phyloP scores from a whole-genome alignment of 805 yeast genomes.

The Myxozyma melibiosi region DNA sequence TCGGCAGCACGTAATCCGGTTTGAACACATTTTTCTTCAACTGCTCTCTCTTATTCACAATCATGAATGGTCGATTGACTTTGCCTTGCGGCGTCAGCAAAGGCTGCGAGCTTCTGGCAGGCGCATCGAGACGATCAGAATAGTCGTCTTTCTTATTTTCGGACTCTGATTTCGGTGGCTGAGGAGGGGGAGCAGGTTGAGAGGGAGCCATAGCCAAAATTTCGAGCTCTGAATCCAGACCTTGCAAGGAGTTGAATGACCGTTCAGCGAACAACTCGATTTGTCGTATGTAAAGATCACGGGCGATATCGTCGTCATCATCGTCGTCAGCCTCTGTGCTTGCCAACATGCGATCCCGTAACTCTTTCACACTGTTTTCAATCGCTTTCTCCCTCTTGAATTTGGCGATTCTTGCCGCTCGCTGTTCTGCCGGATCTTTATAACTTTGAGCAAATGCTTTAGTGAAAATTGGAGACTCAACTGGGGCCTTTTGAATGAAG shows the following conservation, averaged over 20 bases:
- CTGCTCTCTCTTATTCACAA: slow-evolving; percentile 57
- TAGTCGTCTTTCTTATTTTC: slow-evolving; percentile 47
- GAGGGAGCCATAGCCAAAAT: slow-evolving; percentile 50
- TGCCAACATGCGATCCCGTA: slow-evolving; percentile 36
- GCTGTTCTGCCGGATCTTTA: slow-evolving; percentile 47
- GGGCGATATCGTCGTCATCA: slow-evolving; percentile 56
- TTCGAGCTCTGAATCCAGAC: slow-evolving; percentile 64
- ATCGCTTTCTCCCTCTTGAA: slow-evolving; percentile 63
- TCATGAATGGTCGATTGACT: slow-evolving; percentile 80
- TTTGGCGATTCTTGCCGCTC: slow-evolving; percentile 74
- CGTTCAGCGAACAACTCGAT: slow-evolving; percentile 55
- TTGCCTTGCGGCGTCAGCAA: slow-evolving; percentile 72
- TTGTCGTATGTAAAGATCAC: slow-evolving; percentile 60
- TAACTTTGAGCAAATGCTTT: slow-evolving; percentile 5
- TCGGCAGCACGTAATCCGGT: slow-evolving; percentile 89
- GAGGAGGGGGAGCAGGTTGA: slow-evolving; percentile 28
- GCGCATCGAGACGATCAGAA: slow-evolving; percentile 64
- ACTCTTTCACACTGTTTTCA: slow-evolving; percentile 46
- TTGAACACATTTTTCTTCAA: slow-evolving; percentile 72
- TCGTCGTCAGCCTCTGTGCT: slow-evolving; percentile 26
- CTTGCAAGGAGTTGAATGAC: slow-evolving; percentile 60
- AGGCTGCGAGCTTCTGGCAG: slow-evolving; percentile 42
- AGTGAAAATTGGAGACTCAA: slow-evolving; percentile 20
- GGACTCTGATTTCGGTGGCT: slow-evolving; percentile 26
- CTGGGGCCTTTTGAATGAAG: slow-evolving; percentile 14